Conservation (phyloP, 2,329 filamentous ascomycete genomes). For the Pseudogymnoascus sp. region DNA sequence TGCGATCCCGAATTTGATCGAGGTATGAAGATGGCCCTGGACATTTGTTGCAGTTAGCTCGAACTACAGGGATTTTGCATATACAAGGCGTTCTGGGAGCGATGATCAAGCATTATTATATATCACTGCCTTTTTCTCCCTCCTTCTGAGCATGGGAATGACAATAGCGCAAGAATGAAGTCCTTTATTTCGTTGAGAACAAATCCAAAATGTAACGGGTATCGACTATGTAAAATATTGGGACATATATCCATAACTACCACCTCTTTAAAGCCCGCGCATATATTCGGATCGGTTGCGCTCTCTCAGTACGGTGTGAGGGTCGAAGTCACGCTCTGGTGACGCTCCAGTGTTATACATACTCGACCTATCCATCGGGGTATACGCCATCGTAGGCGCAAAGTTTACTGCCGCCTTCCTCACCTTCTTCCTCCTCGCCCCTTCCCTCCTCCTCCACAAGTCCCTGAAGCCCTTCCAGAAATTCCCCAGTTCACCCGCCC, state of each 20-base stretch:
- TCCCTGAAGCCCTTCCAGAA: slow-evolving; percentile 4
- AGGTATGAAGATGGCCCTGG: slow-evolving; percentile 30
- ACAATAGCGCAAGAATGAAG: neutral
- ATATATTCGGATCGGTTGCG: neutral
- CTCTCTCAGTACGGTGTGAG: neutral
- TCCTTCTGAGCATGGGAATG: neutral
- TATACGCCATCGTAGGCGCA: neutral
- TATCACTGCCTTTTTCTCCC: neutral
- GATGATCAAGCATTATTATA: neutral
- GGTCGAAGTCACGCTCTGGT: neutral
- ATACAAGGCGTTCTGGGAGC: neutral
- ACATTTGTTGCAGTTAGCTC: neutral
- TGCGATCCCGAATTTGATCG: slow-evolving; percentile 62
- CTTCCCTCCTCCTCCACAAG: neutral
- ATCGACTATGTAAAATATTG: slow-evolving; percentile 1
- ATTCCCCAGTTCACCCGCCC: slow-evolving; percentile 16
- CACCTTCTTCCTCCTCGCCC: neutral
- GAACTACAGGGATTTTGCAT: neutral
- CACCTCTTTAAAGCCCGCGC: neutral
- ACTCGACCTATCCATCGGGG: neutral
- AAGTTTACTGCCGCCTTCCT: neutral
- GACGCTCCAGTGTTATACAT: neutral
- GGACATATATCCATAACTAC: neutral
- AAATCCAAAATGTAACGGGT: neutral
- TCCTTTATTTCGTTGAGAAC: neutral